phyloP scores from a whole-genome alignment of 179 eudicot species.

The Silene coronaria region DNA sequence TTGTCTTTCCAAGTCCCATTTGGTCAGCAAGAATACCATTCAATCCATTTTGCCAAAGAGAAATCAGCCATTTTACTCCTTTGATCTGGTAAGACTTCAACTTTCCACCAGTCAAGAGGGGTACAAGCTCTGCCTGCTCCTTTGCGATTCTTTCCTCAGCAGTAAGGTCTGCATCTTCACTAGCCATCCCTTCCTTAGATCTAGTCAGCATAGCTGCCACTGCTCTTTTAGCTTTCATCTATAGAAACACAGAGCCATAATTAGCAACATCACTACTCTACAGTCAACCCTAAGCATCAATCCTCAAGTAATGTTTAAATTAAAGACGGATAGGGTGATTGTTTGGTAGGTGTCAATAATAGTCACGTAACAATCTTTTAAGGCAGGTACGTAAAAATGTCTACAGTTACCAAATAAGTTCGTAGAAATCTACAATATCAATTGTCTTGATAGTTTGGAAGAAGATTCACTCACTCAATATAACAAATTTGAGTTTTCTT shows the following conservation, averaged over 20 bases:
- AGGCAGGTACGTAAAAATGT: neutral
- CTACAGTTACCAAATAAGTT: neutral
- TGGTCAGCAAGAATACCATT: constrained; percentile 99
- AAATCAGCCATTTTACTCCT: constrained; percentile 95
- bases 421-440: neutral
- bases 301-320: neutral
- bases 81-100: constrained; percentile 81
- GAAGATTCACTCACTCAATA: neutral
- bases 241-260: constrained; percentile 7
- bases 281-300: constrained; percentile 6
- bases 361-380: neutral
- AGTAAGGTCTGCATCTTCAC: constrained; percentile 62
- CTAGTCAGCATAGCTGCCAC: constrained; percentile 95
- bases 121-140: constrained; percentile 86
- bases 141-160: constrained; percentile 62
- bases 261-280: neutral
- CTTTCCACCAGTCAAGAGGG: constrained; percentile 87
- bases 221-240: constrained; percentile 96
- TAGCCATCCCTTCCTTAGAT: constrained; percentile 51
- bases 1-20: constrained; percentile 99
- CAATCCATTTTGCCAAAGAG: constrained; percentile 95
- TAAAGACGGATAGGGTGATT: neutral
- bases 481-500: neutral
- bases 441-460: neutral
- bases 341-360: neutral